Conservation (phyloP, 2,329 filamentous ascomycete genomes). For the Tolypocladium tundrense region DNA sequence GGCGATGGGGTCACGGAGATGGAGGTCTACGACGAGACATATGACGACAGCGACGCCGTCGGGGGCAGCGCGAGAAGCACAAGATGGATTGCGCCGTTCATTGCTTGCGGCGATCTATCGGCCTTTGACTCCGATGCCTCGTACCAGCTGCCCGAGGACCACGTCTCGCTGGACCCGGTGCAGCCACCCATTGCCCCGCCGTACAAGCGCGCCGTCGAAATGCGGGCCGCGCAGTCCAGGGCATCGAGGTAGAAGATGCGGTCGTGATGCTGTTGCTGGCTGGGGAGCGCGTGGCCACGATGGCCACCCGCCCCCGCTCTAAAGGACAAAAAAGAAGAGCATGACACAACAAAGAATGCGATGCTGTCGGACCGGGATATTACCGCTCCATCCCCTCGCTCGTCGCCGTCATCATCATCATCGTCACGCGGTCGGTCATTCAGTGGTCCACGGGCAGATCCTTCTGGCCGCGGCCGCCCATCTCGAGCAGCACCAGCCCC, state of each 20-base stretch:
- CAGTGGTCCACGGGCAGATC: constrained; percentile 14
- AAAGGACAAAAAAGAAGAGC: not conserved
- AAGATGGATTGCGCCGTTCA: constrained; percentile 87
- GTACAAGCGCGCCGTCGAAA: constrained; percentile 82
- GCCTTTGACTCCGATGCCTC: constrained; percentile 94
- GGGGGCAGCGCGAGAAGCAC: constrained; percentile 24
- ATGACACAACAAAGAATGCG: not conserved
- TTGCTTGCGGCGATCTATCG: constrained; percentile 93
- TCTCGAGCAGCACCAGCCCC: constrained; percentile 30
- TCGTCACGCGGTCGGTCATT: not conserved
- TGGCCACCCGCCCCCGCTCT: not conserved
- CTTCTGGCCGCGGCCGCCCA: constrained; percentile 25
- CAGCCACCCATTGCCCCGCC: constrained; percentile 94
- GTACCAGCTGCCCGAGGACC: constrained; percentile 76
- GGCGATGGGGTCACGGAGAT: constrained; percentile 33
- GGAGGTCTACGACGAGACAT: constrained; percentile 35
- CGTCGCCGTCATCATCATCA: not conserved
- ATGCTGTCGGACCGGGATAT: not conserved
- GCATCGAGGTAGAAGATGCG: constrained; percentile 4
- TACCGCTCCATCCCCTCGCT: not conserved
- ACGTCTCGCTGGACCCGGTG: constrained; percentile 80
- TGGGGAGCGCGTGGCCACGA: not conserved
- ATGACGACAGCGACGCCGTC: constrained; percentile 11
- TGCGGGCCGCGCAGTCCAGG: constrained; percentile 32
- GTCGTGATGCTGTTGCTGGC: not conserved